Conservation (phyloP, 2,329 filamentous ascomycete genomes). For the Talaromyces sp. region DNA sequence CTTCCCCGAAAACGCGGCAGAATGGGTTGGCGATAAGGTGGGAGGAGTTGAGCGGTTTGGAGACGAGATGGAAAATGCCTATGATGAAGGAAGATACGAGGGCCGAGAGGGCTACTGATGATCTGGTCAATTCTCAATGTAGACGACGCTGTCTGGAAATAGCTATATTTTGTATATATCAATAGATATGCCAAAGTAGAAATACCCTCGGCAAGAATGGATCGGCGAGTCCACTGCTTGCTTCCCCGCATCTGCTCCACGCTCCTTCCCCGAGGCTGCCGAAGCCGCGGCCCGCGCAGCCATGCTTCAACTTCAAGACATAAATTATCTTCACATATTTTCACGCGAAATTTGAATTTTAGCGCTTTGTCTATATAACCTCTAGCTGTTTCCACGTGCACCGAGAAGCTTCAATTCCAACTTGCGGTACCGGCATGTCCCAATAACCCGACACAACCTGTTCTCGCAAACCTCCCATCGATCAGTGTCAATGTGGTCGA, state of each 20-base stretch:
- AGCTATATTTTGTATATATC: conserved; percentile 7
- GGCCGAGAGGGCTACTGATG: conserved; percentile 18
- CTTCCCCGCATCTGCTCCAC: conserved; percentile 2
- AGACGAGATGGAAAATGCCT: conserved; percentile 38
- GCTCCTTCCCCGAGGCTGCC: not conserved
- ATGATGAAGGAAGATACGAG: conserved; percentile 36
- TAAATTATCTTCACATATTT: not conserved
- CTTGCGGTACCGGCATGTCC: not conserved
- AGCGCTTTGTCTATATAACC: not conserved
- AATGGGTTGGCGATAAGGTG: conserved; percentile 36
- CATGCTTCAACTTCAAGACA: not conserved
- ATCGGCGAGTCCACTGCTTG: not conserved
- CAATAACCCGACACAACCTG: not conserved
- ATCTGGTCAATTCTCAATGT: not conserved
- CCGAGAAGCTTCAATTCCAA: not conserved
- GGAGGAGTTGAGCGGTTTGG: conserved; percentile 41
- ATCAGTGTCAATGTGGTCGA: conserved; percentile 8
- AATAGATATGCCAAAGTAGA: not conserved
- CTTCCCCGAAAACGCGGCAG: conserved; percentile 31
- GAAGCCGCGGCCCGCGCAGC: not conserved
- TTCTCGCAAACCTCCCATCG: not conserved
- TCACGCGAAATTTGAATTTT: not conserved
- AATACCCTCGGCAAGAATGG: not conserved
- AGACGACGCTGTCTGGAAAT: not conserved
- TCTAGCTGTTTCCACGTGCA: not conserved